A percentile compares a stretch with the other conserved stretches of the same genome.
Evolutionary conservation across 2,329 filamentous ascomycete species (phyloP).

Genomic region (Fusarium neocosmosporiellum): DNA sequence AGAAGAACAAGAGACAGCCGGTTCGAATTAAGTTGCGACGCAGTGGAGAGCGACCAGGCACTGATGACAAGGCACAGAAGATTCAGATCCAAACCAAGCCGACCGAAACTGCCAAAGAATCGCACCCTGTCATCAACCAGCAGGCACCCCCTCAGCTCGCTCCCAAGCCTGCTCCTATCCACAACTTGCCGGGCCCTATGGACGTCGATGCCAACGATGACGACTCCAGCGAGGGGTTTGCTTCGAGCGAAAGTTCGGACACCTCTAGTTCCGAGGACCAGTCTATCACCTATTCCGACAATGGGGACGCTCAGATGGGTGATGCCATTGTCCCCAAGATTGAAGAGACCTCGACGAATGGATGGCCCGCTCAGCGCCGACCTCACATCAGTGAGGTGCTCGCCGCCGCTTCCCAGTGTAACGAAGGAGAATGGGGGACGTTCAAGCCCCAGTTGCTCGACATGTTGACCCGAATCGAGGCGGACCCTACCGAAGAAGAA

Average conservation of each 20-base stretch:
- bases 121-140: background rate
- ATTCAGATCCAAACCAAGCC: background rate
- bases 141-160: background rate
- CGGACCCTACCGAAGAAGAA: constrained; percentile 10
- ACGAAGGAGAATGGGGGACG: background rate
- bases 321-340: background rate
- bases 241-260: background rate
- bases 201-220: background rate
- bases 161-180: background rate
- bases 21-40: constrained; percentile 14
- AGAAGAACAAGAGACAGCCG: background rate
- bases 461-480: constrained; percentile 17
- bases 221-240: background rate
- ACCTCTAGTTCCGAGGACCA: background rate
- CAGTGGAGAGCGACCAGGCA: background rate
- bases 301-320: constrained; percentile 14
- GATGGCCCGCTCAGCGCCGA: background rate
- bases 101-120: background rate
- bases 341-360: background rate
- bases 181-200: background rate
- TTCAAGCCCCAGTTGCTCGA: constrained; percentile 20
- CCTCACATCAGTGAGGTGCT: constrained; percentile 10
- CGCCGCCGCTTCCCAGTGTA: background rate
- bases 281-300: background rate
- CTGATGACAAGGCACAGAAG: background rate